Percentiles rank a stretch among this genome's conserved stretches.
Conservation (phyloP, 805 yeast genomes). For the Teunomyces barrocoloradensis region DNA sequence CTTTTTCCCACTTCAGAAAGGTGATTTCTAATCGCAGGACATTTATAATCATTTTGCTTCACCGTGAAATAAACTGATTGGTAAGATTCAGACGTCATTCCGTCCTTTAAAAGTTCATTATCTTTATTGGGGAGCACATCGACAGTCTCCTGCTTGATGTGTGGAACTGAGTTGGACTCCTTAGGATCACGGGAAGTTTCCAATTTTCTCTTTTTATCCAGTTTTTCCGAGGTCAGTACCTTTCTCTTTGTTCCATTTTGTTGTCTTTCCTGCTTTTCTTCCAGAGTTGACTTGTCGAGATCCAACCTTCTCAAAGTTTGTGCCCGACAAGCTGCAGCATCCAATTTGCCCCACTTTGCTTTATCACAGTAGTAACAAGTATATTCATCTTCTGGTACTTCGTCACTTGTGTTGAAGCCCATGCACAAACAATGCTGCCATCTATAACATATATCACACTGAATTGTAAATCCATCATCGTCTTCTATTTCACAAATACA, state of each 20-base stretch:
- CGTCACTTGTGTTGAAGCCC: constrained; percentile 65
- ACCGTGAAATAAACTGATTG: constrained; percentile 52
- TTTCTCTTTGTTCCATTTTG: constrained; percentile 15
- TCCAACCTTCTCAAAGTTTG: constrained; percentile 32
- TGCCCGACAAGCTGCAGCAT: constrained; percentile 32
- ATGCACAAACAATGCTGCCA: constrained; percentile 97
- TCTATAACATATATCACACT: constrained; percentile 86
- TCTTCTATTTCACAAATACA: constrained; percentile 86
- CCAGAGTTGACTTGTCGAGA: constrained; percentile 18
- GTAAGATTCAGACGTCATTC: constrained; percentile 44
- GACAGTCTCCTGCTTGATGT: background rate
- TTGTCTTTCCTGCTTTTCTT: constrained; percentile 17
- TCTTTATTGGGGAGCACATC: constrained; percentile 38
- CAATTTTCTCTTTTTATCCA: constrained; percentile 14
- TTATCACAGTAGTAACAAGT: constrained; percentile 73
- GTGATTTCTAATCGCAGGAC: constrained; percentile 25
- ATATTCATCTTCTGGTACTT: constrained; percentile 77
- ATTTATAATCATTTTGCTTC: constrained; percentile 45
- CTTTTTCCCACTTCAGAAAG: constrained; percentile 21
- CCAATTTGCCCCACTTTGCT: constrained; percentile 41
- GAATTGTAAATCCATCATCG: constrained; percentile 92
- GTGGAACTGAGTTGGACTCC: background rate
- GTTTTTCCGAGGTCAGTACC: constrained; percentile 18
- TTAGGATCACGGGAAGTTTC: constrained; percentile 1
- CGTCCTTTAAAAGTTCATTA: constrained; percentile 42